phyloP scores from a whole-genome alignment of 768 basidiomycete genomes.

The Macrolepiota fuliginosa region DNA sequence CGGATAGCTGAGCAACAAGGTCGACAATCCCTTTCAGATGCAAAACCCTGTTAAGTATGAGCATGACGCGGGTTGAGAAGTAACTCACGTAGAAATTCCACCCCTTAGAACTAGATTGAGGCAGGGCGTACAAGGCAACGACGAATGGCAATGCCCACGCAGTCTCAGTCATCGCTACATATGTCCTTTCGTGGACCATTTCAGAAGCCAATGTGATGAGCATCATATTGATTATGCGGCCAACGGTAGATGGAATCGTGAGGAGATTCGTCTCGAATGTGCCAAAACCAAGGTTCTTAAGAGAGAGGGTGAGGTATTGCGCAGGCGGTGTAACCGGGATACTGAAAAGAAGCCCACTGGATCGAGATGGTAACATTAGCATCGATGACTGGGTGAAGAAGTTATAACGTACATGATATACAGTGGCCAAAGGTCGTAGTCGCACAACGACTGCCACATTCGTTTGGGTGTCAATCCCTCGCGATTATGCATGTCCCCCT shows the following conservation, averaged over 20 bases:
- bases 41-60: background rate
- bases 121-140: slow-evolving; percentile 50
- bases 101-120: slow-evolving; percentile 38
- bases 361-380: background rate
- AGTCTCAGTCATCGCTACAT: slow-evolving; percentile 51
- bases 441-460: slow-evolving; percentile 52
- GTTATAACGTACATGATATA: slow-evolving; percentile 46
- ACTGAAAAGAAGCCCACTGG: slow-evolving; percentile 50
- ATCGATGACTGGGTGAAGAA: background rate
- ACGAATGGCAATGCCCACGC: slow-evolving; percentile 63
- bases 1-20: slow-evolving; percentile 17
- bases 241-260: slow-evolving; percentile 52
- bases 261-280: slow-evolving; percentile 65
- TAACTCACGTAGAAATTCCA: slow-evolving; percentile 49
- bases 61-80: background rate
- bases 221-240: slow-evolving; percentile 53
- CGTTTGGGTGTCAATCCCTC: slow-evolving; percentile 50
- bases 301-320: slow-evolving; percentile 57
- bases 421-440: slow-evolving; percentile 67
- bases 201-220: slow-evolving; percentile 50
- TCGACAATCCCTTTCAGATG: slow-evolving; percentile 16
- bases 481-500: slow-evolving; percentile 72
- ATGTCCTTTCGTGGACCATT: slow-evolving; percentile 48
- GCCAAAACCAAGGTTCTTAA: slow-evolving; percentile 55
- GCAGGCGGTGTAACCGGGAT: slow-evolving; percentile 46